Evolutionary conservation across 2,329 filamentous ascomycete species (phyloP), one percentile per base, ranked within the genome.

Genomic region (Fonsecaea monophora): DNA sequence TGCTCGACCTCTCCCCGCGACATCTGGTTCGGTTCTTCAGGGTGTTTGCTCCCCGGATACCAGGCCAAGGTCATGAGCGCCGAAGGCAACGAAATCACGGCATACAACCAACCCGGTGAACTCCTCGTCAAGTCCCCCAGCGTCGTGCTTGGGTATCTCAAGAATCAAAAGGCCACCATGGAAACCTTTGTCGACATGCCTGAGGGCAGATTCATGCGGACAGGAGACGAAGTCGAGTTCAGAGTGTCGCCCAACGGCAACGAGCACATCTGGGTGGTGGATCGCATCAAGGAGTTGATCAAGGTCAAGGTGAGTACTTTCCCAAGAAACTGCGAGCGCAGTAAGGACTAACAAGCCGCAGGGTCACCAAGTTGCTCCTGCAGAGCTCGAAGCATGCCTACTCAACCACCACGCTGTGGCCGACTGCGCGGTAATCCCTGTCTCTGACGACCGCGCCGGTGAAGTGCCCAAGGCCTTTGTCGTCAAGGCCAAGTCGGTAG

Each of bases 361-460:
- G 88, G 92, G 91, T 65, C 82, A 90, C 67, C 92, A 95, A 87
- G 92, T 95, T 25, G 90, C 92, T 0, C 92, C 92, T 0, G 92
- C 92, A 1, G 92, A 95, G 76, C 86, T 96, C 1, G 92, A 96
- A 79, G 89, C 90, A 1, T 90, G 92, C 73, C 83, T 96, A 4
- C 86, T 96, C 13, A 85, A 88, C 0, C 91, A 94, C 75, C 87
- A 89, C 0, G 83, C 84, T 10, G 91, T 95, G n/a, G 86, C 87
- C 53, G 92, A 96, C 78, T 90, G 88, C 71, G 88, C 92, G 13
- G 91, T 96, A 7, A 92, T 95, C 70, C 89, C 89, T 13, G 82
- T 93, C 1, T 90, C 88, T 0, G 87, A 89, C 66, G 86, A 87
- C 6, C 76, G 80, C 5, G 84, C 87, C 0, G 87, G 87, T 34